Percentiles rank a stretch among this genome's conserved stretches.
These are phyloP conservation scores for Phytophthora lateralis DNA, from an alignment of 352 stramenopile genomes.

Conservation along the genomic window DNA sequence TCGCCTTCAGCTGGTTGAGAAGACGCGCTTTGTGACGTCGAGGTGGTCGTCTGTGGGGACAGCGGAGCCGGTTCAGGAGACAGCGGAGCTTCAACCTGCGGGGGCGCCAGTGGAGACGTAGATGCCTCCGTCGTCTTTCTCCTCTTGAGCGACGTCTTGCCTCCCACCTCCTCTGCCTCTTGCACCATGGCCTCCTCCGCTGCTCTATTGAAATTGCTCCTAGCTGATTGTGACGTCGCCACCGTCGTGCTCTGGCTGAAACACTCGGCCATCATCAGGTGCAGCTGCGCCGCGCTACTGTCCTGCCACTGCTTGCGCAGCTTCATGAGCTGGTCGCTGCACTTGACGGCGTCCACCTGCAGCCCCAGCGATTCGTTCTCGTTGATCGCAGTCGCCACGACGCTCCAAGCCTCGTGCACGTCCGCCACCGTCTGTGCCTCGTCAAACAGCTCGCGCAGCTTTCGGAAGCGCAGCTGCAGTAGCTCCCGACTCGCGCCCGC, in stretches of 20 bases:
- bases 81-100: not conserved
- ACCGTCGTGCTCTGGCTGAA: slow-evolving; percentile 12
- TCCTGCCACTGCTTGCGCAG: slow-evolving; percentile 34
- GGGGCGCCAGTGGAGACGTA: not conserved
- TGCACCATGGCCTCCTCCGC: slow-evolving; percentile 16
- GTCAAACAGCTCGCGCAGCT: slow-evolving; percentile 27
- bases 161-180: not conserved
- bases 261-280: slow-evolving; percentile 34
- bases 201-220: slow-evolving; percentile 11
- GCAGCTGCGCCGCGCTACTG: slow-evolving; percentile 19
- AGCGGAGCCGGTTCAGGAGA: not conserved
- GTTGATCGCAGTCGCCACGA: slow-evolving; percentile 21
- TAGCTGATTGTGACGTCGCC: not conserved
- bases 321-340: slow-evolving; percentile 31
- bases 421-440: slow-evolving; percentile 33
- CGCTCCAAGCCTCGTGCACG: slow-evolving; percentile 37
- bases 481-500: slow-evolving; percentile 27
- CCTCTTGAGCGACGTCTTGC: not conserved
- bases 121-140: slow-evolving; percentile 10
- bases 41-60: not conserved
- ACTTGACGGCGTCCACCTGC: slow-evolving; percentile 24
- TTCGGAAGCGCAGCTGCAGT: slow-evolving; percentile 27
- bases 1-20: slow-evolving; percentile 7
- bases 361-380: not conserved
- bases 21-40: not conserved